Percentiles rank a stretch among this genome's conserved stretches.
Conservation (phyloP, 495 filamentous ascomycete genomes). For the Penicillium canariense region DNA sequence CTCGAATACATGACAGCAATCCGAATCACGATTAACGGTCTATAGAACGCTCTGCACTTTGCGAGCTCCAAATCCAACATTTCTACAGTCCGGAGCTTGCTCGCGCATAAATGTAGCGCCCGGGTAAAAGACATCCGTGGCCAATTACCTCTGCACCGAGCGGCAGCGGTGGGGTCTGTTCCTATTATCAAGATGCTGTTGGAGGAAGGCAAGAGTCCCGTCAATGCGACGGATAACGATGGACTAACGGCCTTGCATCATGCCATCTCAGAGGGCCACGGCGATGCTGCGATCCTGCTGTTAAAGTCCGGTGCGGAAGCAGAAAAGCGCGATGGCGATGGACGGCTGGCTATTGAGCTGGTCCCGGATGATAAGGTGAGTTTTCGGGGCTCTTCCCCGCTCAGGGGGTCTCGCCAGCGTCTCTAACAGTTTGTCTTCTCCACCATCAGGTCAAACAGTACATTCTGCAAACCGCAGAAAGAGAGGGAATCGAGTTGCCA, state of each 20-base stretch:
- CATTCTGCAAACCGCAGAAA: conserved; percentile 76
- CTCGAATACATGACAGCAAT: not conserved
- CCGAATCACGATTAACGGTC: not conserved
- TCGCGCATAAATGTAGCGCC: conserved; percentile 73
- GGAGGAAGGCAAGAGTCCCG: conserved; percentile 68
- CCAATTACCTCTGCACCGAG: conserved; percentile 85
- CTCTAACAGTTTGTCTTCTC: not conserved
- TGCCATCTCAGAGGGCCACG: conserved; percentile 89
- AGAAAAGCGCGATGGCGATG: conserved; percentile 74
- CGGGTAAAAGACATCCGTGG: conserved; percentile 81
- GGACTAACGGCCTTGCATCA: conserved; percentile 91
- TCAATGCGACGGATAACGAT: conserved; percentile 82
- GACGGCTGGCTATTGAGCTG: conserved; percentile 70
- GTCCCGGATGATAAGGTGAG: conserved; percentile 77
- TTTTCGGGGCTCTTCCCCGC: not conserved
- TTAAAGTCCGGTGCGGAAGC: conserved; percentile 82
- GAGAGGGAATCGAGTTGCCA: conserved; percentile 75
- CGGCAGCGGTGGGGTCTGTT: conserved; percentile 82
- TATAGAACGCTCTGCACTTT: conserved; percentile 83
- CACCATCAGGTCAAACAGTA: conserved; percentile 62
- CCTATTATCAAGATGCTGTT: conserved; percentile 82
- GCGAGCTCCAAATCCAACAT: conserved; percentile 85
- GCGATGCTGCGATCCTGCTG: conserved; percentile 78
- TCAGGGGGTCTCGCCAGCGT: not conserved
- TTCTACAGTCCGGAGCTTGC: conserved; percentile 72